Evolutionary conservation across 2,329 filamentous ascomycete species (phyloP), one percentile per base, ranked within the genome.

Genomic region (Hymenoscyphus repandus): DNA sequence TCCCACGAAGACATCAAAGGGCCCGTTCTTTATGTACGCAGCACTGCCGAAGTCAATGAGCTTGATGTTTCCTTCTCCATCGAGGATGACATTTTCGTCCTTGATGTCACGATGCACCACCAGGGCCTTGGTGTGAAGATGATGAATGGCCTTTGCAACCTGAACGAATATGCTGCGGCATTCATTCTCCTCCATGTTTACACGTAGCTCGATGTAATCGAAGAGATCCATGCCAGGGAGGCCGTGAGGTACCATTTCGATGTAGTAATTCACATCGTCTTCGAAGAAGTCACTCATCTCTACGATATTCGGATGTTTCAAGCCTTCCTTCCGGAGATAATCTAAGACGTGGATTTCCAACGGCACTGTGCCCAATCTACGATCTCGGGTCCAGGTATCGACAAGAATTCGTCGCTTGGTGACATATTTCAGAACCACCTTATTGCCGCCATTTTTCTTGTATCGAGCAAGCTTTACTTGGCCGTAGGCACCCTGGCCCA

Each of bases 51-150:
- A 99, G 69, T 99, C 93, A 60, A 97, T 97, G 63, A 99, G 76
- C 72, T 96, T 97, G 70, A 99, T 95, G 60, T 87, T 85, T 22
- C 92, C 91, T 66, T 97, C 91, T 33, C 93, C 92, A 64, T 99
- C 93, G 13, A 99, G 75, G 49, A 99, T 88, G 30, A 99, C 89
- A 62, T 99, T 99, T 71, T 99, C 93, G 63, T 99, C 93, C 69
- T 99, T 99, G 77, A 99, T 97, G 65, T 99, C 93, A 33, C 93
- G 86, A 69, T 99, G 93, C 10, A 99, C 93, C 7, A 99, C 92
- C 45, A 87, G 77, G 1, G 92, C 92, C 67, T 88, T 92, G 48
- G 82, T 90, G 66, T 99, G 93, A 38, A 99, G 73, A 71, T 97
- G 93, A 59, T 95, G 86, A 42, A 99, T 78, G 6, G 93, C 93